Conservation (phyloP, 2,329 filamentous ascomycete species). For the Xylariaceae sp. region DNA sequence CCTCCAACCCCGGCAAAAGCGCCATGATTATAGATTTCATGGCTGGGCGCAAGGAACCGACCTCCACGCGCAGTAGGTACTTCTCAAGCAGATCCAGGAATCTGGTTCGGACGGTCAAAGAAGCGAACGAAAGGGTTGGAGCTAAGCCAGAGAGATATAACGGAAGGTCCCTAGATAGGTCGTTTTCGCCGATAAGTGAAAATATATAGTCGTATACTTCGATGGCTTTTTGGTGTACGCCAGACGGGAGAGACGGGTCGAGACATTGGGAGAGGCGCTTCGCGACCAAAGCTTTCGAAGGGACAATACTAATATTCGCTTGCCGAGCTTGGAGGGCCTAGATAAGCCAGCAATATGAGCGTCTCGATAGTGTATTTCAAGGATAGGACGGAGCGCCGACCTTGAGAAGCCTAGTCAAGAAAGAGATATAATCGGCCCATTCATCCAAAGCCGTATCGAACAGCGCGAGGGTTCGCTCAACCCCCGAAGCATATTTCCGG, state of each 20-base stretch:
- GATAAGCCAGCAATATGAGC: conserved; percentile 25
- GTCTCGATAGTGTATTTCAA: conserved; percentile 4
- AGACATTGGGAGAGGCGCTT: conserved; percentile 93
- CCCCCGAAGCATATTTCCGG: conserved; percentile 80
- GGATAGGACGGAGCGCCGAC: conserved; percentile 38
- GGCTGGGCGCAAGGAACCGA: conserved; percentile 70
- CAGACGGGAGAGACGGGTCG: conserved; percentile 86
- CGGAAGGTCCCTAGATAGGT: conserved; percentile 72
- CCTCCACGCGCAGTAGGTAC: conserved; percentile 67
- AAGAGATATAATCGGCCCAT: conserved; percentile 99
- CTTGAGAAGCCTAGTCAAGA: conserved; percentile 85
- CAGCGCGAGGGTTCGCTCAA: conserved; percentile 79
- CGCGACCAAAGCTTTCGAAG: conserved; percentile 75
- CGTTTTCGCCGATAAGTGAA: conserved; percentile 72
- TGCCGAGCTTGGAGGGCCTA: conserved; percentile 86
- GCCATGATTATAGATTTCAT: conserved; percentile 85
- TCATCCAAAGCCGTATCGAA: conserved; percentile 94
- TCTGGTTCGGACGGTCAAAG: conserved; percentile 78
- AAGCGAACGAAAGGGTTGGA: conserved; percentile 88
- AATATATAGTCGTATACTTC: conserved; percentile 93
- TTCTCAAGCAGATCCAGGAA: conserved; percentile 80
- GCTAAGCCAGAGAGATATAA: conserved; percentile 87
- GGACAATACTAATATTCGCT: conserved; percentile 63
- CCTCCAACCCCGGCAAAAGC: conserved; percentile 86
- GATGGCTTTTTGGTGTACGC: conserved; percentile 93